Percentiles rank a stretch among this genome's conserved stretches.
Evolutionary conservation across 139 green algal genomes (phyloP).

Genomic region (Penium margaritaceum): DNA sequence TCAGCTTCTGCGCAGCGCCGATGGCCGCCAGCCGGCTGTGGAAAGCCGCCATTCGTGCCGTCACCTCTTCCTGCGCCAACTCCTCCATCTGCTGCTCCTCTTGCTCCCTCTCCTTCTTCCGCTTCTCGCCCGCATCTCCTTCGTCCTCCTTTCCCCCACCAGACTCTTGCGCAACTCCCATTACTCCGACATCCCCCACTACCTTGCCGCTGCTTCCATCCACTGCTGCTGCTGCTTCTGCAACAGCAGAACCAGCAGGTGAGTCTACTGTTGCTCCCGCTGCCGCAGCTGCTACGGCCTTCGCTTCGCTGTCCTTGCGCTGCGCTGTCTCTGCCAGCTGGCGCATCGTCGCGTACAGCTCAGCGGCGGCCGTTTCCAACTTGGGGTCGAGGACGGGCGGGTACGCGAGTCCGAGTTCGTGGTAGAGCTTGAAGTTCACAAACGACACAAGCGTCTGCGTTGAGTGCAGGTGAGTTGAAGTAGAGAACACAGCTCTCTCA

Average conservation of each 20-base stretch:
- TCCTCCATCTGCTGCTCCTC: background rate
- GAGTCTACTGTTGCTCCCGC: background rate
- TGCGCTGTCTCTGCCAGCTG: background rate
- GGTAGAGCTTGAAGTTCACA: slow-evolving; percentile 94
- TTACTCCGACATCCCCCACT: too few relatives aligned
- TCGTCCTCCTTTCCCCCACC: too few relatives aligned
- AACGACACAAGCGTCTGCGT: slow-evolving; percentile 77
- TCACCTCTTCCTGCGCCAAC: slow-evolving; percentile 11
- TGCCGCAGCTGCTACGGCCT: background rate
- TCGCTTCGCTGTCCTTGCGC: background rate
- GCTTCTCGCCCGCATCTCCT: too few relatives aligned
- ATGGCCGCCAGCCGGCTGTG: slow-evolving; percentile 27
- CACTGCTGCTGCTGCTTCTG: slow-evolving; percentile 11
- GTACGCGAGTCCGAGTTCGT: slow-evolving; percentile 72
- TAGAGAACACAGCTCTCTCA: too few relatives aligned
- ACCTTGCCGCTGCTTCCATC: too few relatives aligned
- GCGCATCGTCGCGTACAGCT: slow-evolving; percentile 60
- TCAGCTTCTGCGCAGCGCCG: too few relatives aligned
- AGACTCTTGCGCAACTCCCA: too few relatives aligned
- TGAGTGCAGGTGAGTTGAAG: too few relatives aligned
- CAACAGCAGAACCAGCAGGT: background rate
- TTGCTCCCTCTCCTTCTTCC: background rate
- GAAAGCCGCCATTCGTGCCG: slow-evolving; percentile 35
- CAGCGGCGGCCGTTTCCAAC: slow-evolving; percentile 66
- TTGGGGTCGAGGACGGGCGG: slow-evolving; percentile 70